A percentile compares a stretch with the other conserved stretches of the same genome.
Conservation (phyloP, 805 yeast genomes). For the Saturnispora silvae region DNA sequence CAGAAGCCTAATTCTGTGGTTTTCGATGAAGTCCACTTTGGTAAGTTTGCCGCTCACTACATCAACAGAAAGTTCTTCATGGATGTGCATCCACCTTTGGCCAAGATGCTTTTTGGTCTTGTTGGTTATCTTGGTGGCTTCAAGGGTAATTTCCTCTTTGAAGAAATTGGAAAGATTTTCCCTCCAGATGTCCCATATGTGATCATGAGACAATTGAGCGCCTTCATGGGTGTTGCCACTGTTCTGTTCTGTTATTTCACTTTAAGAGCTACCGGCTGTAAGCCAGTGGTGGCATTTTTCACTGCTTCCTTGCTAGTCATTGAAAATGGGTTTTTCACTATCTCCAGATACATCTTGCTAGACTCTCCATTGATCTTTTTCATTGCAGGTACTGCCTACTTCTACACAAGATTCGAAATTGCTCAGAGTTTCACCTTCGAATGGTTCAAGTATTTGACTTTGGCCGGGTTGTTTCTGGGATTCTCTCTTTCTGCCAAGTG, state of each 20-base stretch:
- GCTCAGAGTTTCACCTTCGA: constrained; percentile 46
- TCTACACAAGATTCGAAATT: constrained; percentile 55
- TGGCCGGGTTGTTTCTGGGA: constrained; percentile 65
- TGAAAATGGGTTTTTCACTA: constrained; percentile 62
- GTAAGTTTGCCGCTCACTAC: constrained; percentile 92
- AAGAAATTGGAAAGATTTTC: constrained; percentile 51
- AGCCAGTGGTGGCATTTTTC: constrained; percentile 50
- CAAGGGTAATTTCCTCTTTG: constrained; percentile 59
- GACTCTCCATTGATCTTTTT: constrained; percentile 72
- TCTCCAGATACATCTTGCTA: constrained; percentile 62
- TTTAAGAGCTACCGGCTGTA: constrained; percentile 60
- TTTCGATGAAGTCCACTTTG: constrained; percentile 90
- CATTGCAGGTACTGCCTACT: constrained; percentile 60
- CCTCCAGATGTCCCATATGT: constrained; percentile 55
- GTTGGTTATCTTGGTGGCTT: constrained; percentile 60
- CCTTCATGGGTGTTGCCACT: constrained; percentile 57
- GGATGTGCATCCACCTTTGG: constrained; percentile 87
- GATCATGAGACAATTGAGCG: constrained; percentile 61
- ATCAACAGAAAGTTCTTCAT: constrained; percentile 60
- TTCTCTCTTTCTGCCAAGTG: constrained; percentile 67
- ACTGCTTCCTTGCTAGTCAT: constrained; percentile 45
- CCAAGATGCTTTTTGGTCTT: constrained; percentile 70
- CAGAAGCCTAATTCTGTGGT: constrained; percentile 76
- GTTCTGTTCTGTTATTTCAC: constrained; percentile 57
- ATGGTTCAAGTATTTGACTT: constrained; percentile 50